Evolutionary conservation across 148 eudicot genomes (phyloP).

Genomic region (Arbutus unedo): DNA sequence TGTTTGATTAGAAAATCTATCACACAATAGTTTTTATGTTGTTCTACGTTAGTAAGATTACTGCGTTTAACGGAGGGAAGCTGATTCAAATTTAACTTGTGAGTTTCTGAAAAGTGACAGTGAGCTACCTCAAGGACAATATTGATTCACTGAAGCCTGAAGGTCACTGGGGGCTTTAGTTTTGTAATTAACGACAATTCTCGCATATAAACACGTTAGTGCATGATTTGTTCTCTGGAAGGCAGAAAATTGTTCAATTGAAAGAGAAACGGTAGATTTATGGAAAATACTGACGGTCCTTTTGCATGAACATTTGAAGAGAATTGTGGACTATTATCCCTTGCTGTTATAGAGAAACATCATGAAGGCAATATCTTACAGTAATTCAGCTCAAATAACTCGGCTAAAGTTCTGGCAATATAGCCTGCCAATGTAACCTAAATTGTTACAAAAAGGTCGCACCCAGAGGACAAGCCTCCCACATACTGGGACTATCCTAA

Average conservation of each 20-base stretch:
- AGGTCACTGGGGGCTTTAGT: background rate
- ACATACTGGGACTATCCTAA: background rate
- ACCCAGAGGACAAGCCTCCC: background rate
- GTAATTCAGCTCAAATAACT: background rate
- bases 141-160: no score
- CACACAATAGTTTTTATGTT: background rate
- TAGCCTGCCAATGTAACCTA: background rate
- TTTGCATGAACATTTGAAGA: background rate
- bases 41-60: background rate
- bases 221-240: background rate
- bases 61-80: background rate
- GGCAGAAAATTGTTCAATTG: background rate
- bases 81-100: background rate
- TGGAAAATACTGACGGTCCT: no score
- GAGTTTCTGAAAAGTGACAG: background rate
- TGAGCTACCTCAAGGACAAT: background rate
- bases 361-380: background rate
- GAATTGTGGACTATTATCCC: background rate
- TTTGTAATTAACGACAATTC: background rate
- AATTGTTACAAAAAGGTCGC: background rate
- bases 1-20: no score
- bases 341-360: background rate
- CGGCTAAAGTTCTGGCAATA: conserved; percentile 1
- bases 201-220: background rate
- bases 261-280: background rate